phyloP scores from a whole-genome alignment of 768 basidiomycete genomes.

The Jaapia argillacea region DNA sequence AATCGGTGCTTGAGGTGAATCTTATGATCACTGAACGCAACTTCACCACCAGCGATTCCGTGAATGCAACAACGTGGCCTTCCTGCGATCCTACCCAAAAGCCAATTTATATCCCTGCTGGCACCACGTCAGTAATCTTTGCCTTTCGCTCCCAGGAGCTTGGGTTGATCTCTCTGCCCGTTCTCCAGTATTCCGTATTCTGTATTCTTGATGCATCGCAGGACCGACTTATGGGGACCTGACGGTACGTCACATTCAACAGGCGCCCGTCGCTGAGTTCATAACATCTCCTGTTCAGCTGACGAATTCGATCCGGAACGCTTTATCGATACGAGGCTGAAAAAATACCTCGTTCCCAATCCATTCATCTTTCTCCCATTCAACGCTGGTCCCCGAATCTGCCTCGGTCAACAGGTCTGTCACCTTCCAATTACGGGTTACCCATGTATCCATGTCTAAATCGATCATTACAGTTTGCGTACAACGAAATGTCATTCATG shows the following conservation, averaged over 20 bases:
- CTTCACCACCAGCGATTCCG: conserved; percentile 13
- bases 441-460: not conserved
- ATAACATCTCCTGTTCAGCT: conserved; percentile 32
- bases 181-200: conserved; percentile 33
- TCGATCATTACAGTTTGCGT: conserved; percentile 39
- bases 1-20: no score
- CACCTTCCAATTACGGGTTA: no score
- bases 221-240: conserved; percentile 57
- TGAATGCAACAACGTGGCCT: conserved; percentile 18
- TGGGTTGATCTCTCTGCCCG: conserved; percentile 17
- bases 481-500: conserved; percentile 56
- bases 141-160: no score
- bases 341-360: conserved; percentile 44
- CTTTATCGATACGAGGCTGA: conserved; percentile 51
- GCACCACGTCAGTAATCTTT: conserved; percentile 17
- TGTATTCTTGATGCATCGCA: conserved; percentile 48
- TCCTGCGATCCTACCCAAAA: conserved; percentile 19
- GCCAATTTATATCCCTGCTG: conserved; percentile 31
- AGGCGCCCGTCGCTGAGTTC: no score
- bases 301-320: conserved; percentile 55
- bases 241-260: conserved; percentile 32
- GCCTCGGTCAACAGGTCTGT: conserved; percentile 26
- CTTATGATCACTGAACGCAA: no score
- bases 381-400: conserved; percentile 29
- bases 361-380: conserved; percentile 42